Base-by-base conservation (phyloP, 2,329 filamentous ascomycete genomes). In the Penicillium psychrosexuale region DNA sequence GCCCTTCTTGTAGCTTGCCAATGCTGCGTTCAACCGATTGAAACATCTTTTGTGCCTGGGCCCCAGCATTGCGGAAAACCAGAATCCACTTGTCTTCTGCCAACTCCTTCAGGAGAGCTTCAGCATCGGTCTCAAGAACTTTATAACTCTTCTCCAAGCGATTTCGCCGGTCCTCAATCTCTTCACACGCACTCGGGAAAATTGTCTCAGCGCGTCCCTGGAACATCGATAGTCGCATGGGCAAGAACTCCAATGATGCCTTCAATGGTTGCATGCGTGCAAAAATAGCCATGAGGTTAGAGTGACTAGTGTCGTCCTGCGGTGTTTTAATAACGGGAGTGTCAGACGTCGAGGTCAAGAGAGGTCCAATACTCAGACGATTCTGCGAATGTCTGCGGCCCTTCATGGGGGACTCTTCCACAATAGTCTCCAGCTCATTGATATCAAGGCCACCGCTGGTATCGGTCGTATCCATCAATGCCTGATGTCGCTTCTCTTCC, bases 81-180 rank as follows among this genome's bases (percentile, higher is more conserved):
- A 95, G 82, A 40, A 99, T 87, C 94, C 94, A 99, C 53, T 91
- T 87, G 69, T 99, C 94, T 71, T 99, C 94, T 28, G 91, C 91
- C 4, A 99, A 79, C 71, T 99, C 94, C 69, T 91, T 89, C 60
- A 92, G 84, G 44, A 99, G 75, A 1, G 89, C 89, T 67, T 97
- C 92, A 9, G 93, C 92, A 70, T 99, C 94, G 58, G 86, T 85
- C 71, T 97, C 90, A 2, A 99, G 82, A 69, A 89, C 91, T 74
- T 87, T 89, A 81, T 94, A 97, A 67, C 84, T 88, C n/a, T 81
- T 85, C 69, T 97, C 93, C 3, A 99, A 80, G 24, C 84, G 83
- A 0, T 82, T 80, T 55, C 88, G 83, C 54, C 91, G 82, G 70
- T 87, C 86, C 56, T 91, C 88, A 6, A 99, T 78, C 71, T 97